A percentile compares a stretch with the other conserved stretches of the same genome.
Conservation (phyloP, 352 stramenopile genomes). For the Pythium sp. region DNA sequence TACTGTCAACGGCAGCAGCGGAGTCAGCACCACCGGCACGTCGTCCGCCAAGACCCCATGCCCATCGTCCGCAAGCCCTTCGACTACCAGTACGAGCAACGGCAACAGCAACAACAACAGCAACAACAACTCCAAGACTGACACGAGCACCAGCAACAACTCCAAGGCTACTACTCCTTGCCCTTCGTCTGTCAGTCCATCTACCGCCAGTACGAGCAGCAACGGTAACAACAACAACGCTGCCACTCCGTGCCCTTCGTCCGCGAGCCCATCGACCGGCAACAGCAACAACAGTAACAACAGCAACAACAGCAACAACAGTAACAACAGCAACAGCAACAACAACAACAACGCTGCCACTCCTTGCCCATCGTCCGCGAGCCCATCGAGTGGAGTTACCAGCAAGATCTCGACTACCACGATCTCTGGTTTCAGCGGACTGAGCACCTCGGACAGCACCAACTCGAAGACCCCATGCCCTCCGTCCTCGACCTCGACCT, state of each 20-base stretch:
- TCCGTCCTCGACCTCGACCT: not conserved
- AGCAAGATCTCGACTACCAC: slow-evolving; percentile 3
- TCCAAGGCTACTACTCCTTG: not conserved
- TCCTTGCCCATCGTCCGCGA: not conserved
- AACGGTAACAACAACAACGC: not conserved
- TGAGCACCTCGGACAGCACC: not conserved
- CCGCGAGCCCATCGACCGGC: not conserved
- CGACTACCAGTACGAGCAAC: too few relatives aligned
- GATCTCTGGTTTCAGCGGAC: not conserved
- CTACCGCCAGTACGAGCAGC: too few relatives aligned
- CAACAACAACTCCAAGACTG: not conserved
- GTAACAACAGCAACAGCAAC: not conserved
- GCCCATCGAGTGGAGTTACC: not conserved
- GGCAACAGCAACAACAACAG: not conserved
- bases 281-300: too few relatives aligned
- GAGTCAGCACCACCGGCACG: not conserved
- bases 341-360: too few relatives aligned
- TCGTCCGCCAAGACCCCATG: not conserved
- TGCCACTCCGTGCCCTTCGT: not conserved
- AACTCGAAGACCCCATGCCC: slow-evolving; percentile 1
- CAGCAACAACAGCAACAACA: not conserved
- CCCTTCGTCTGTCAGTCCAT: not conserved
- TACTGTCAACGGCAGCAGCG: slow-evolving; percentile 10
- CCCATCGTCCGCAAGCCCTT: not conserved
- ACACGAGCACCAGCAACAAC: not conserved